phyloP scores from a whole-genome alignment of 306 rosid genomes.

The Quercus gilva region DNA sequence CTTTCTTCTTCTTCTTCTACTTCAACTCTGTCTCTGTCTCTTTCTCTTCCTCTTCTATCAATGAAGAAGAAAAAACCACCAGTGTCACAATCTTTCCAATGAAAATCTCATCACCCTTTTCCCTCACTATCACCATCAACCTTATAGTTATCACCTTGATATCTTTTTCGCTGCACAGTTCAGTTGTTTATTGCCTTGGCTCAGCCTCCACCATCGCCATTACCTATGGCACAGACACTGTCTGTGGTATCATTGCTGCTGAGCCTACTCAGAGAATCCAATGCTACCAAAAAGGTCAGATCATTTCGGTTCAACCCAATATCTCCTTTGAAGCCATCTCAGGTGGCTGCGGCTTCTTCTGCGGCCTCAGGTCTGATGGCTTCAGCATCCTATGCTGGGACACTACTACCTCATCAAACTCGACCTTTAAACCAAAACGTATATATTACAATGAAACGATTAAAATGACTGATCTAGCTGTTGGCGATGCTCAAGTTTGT shows the following conservation, averaged over 20 bases:
- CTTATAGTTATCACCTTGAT: slow-evolving; percentile 6
- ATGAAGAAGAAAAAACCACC: slow-evolving; percentile 16
- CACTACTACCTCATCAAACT: background rate
- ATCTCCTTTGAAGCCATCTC: slow-evolving; percentile 45
- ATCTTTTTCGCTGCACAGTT: background rate
- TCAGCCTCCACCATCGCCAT: slow-evolving; percentile 33
- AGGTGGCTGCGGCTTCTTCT: slow-evolving; percentile 45
- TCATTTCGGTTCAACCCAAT: slow-evolving; percentile 28
- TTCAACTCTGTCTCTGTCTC: background rate
- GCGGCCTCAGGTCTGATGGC: slow-evolving; percentile 45
- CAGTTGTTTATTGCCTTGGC: slow-evolving; percentile 31
- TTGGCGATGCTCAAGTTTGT: slow-evolving; percentile 44
- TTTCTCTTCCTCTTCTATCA: background rate
- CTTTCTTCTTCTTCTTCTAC: background rate
- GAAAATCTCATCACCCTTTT: background rate
- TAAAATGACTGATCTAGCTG: slow-evolving; percentile 33
- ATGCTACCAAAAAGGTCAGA: slow-evolving; percentile 27
- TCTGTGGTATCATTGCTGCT: slow-evolving; percentile 42
- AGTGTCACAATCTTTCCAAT: slow-evolving; percentile 7
- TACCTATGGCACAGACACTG: slow-evolving; percentile 26
- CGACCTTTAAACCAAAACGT: slow-evolving; percentile 33
- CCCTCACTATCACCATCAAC: background rate
- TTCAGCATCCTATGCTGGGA: slow-evolving; percentile 49
- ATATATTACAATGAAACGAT: slow-evolving; percentile 17
- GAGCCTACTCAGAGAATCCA: slow-evolving; percentile 29